These are phyloP conservation scores for Pythium sp. DNA, from an alignment of 352 stramenopile species.

Conservation along the genomic window DNA sequence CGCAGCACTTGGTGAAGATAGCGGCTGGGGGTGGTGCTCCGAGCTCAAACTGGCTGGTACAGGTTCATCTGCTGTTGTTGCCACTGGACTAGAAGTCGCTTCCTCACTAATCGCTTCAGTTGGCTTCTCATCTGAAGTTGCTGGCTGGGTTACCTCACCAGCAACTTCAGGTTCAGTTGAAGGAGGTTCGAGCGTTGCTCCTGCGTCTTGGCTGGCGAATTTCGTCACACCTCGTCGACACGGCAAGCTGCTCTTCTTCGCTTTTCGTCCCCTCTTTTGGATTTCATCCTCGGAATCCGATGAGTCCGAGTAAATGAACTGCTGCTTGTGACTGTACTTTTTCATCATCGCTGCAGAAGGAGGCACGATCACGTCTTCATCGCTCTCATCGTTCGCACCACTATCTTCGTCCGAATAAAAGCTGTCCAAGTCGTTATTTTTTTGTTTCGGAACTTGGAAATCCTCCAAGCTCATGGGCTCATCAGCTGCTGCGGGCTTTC, in stretches of 20 bases:
- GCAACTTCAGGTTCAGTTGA: not conserved
- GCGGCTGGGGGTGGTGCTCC: not conserved
- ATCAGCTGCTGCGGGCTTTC: constrained; percentile 27
- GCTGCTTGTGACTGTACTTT: constrained; percentile 57
- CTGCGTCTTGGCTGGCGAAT: not conserved
- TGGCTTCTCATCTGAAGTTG: not conserved
- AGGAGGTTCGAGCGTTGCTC: not conserved
- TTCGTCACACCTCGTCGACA: not conserved
- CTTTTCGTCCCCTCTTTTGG: constrained; percentile 6
- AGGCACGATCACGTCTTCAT: constrained; percentile 61
- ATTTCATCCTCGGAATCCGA: constrained; percentile 35
- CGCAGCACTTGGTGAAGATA: not conserved
- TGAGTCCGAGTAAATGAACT: constrained; percentile 69
- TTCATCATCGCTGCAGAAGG: constrained; percentile 27
- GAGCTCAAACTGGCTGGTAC: not conserved
- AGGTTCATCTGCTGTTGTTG: not conserved
- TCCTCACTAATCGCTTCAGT: too few relatives aligned
- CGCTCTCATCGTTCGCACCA: constrained; percentile 31
- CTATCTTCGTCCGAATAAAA: constrained; percentile 84
- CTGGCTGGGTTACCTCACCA: not conserved
- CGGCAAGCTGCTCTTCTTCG: constrained; percentile 1
- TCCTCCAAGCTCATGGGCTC: constrained; percentile 65
- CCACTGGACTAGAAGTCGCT: not conserved
- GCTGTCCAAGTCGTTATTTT: constrained; percentile 57
- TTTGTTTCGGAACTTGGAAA: constrained; percentile 64